Evolutionary conservation across 2,329 filamentous ascomycete genomes (phyloP).

Genomic region (Fusarium nanum): DNA sequence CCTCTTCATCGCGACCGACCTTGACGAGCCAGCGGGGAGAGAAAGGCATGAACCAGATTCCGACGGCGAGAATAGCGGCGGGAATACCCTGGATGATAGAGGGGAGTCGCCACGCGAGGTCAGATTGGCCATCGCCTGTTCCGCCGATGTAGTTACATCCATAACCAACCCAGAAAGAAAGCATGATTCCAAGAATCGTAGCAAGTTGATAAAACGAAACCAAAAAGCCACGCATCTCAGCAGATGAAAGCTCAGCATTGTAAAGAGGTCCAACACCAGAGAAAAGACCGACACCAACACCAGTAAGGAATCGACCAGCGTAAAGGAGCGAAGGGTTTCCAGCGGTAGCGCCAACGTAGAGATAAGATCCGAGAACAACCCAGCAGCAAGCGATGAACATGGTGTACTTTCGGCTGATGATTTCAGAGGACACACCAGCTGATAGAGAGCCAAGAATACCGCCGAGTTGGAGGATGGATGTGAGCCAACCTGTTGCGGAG

Average conservation of each 20-base stretch:
- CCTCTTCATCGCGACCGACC: constrained; percentile 76
- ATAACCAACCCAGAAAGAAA: constrained; percentile 61
- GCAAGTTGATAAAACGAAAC: constrained; percentile 72
- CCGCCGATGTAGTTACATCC: constrained; percentile 61
- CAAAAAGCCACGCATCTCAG: constrained; percentile 74
- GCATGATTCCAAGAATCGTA: constrained; percentile 56
- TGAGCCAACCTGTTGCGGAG: constrained; percentile 62
- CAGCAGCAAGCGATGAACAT: constrained; percentile 62
- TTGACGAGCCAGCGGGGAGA: constrained; percentile 81
- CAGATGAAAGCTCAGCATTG: constrained; percentile 66
- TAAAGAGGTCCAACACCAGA: constrained; percentile 60
- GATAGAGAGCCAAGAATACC: constrained; percentile 61
- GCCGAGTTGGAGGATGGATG: constrained; percentile 62
- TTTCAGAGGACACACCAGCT: constrained; percentile 60
- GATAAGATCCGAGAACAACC: constrained; percentile 59
- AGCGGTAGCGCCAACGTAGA: constrained; percentile 57
- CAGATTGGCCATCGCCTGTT: constrained; percentile 55
- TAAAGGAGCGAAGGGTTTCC: constrained; percentile 57
- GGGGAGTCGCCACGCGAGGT: constrained; percentile 59
- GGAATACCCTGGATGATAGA: constrained; percentile 59
- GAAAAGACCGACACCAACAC: constrained; percentile 61
- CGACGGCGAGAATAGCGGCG: constrained; percentile 67
- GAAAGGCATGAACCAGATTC: constrained; percentile 84
- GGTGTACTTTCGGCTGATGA: constrained; percentile 63
- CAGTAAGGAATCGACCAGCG: constrained; percentile 62